Base-by-base conservation (phyloP, 768 basidiomycete species). In the Auriculariales sp. region DNA sequence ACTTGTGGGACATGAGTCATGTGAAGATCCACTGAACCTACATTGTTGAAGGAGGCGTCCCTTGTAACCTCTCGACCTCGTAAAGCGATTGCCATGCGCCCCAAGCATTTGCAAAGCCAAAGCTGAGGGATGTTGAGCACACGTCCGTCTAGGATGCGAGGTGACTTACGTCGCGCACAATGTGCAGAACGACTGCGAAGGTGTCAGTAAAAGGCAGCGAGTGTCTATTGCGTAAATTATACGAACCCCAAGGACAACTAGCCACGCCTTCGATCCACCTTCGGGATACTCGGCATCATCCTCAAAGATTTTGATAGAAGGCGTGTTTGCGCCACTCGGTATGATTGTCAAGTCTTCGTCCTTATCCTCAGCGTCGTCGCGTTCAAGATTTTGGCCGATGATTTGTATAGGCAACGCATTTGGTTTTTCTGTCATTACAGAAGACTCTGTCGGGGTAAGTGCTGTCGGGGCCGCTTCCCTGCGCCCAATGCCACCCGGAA, bases 21-120 rank as follows among this genome's bases (percentile, higher is more conserved):
- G 47, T 7, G 25, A n/a, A 68, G 75, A 63, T n/a, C n/a, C n/a
- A n/a, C 84, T 83, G 81, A 81, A 84, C 0, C 79, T 73, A 45
- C n/a, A 29, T 53, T 12, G 28, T 31, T 4, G 52, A 49, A 12
- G 42, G 14, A 3, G 36, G 19, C 7, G 24, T 45, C n/a, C 28
- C 15, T 25, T 22, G n/a, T 9, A 53, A 28, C 19, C 28, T 3
- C 7, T 35, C 27, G 3, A 30, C 31, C 28, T 50, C 49, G 33
- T 53, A 53, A 22, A 42, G 36, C 19, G 36, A 27, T 32, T 32
- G 42, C 19, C 34, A 53, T 14, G 46, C 52, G 46, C 49, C 27
- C 33, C 48, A 53, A 15, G 47, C 49, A 55, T 83, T 85, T 3
- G 83, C 75, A 52, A 78, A 78, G 24, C 84, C 84, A 61, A 83